These are phyloP conservation scores for Suhomyces chickasaworum DNA, from an alignment of 1,139 yeast species.

Conservation along the genomic window DNA sequence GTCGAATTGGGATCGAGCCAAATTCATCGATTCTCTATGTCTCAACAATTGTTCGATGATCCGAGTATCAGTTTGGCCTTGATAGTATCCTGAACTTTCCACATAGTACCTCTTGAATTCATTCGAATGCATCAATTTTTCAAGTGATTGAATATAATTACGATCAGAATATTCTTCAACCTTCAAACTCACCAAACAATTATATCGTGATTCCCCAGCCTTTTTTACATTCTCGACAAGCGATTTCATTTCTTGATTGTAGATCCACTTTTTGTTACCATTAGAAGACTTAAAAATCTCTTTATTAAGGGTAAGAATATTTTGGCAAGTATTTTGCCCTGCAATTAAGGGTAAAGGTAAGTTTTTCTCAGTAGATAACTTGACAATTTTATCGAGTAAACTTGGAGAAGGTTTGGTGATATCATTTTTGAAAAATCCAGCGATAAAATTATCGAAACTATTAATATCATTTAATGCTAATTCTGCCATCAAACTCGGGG, in stretches of 20 bases:
- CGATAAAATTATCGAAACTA: constrained; percentile 9
- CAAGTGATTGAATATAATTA: constrained; percentile 4
- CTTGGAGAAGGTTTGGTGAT: background rate
- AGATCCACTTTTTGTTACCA: constrained; percentile 2
- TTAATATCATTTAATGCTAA: constrained; percentile 4
- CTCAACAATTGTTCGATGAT: constrained; percentile 10
- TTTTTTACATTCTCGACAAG: constrained; percentile 7
- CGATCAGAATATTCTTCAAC: constrained; percentile 9
- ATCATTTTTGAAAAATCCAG: constrained; percentile 3
- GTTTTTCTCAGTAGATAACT: background rate
- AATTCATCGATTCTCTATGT: constrained; percentile 15
- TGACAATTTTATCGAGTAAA: background rate
- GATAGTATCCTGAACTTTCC: constrained; percentile 21
- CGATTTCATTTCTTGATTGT: constrained; percentile 1
- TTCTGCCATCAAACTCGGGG: constrained; percentile 5
- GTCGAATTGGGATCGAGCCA: constrained; percentile 22
- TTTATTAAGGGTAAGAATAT: constrained; percentile 12
- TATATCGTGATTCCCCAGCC: constrained; percentile 13
- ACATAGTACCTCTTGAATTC: constrained; percentile 20
- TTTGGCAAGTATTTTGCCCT: background rate
- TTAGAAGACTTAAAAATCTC: constrained; percentile 5
- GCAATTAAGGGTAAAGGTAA: background rate
- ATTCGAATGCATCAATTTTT: constrained; percentile 15
- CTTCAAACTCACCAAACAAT: constrained; percentile 7
- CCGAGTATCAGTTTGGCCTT: constrained; percentile 9